These are phyloP conservation scores for Catharanthus roseus DNA, from an alignment of 257 asterid genomes.

Conservation along the genomic window DNA sequence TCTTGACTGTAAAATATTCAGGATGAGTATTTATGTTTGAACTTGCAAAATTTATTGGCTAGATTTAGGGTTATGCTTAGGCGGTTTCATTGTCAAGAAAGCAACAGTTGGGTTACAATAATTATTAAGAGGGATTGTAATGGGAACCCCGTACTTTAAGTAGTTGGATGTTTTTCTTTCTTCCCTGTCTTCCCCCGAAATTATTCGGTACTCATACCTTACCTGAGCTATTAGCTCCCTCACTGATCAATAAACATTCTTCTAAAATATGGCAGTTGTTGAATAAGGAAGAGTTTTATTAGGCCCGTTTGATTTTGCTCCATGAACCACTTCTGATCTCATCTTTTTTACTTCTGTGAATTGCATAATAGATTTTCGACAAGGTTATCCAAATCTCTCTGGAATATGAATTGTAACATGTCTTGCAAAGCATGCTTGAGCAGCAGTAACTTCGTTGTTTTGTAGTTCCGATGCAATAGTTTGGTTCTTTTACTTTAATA, in stretches of 20 bases:
- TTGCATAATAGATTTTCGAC: neutral
- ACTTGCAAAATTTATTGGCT: conserved; percentile 1
- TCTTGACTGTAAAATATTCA: neutral
- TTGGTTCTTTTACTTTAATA: neutral
- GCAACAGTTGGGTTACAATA: neutral
- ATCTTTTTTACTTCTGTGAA: neutral
- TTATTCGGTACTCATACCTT: neutral
- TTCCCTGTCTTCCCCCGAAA: neutral
- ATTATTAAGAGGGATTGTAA: neutral
- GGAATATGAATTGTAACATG: neutral
- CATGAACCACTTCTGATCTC: neutral
- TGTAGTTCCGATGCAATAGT: neutral
- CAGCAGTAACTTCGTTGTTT: neutral
- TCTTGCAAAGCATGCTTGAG: neutral
- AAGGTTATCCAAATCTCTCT: neutral
- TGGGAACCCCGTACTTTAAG: neutral
- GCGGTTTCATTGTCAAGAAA: neutral
- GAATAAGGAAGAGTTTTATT: neutral
- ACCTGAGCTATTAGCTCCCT: neutral
- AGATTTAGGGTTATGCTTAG: neutral
- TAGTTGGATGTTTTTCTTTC: neutral
- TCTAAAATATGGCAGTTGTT: neutral
- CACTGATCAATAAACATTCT: neutral
- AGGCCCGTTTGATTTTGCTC: neutral
- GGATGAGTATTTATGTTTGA: neutral